These are phyloP conservation scores for Candida broadrunensis DNA, from an alignment of 805 yeast species.

Conservation along the genomic window DNA sequence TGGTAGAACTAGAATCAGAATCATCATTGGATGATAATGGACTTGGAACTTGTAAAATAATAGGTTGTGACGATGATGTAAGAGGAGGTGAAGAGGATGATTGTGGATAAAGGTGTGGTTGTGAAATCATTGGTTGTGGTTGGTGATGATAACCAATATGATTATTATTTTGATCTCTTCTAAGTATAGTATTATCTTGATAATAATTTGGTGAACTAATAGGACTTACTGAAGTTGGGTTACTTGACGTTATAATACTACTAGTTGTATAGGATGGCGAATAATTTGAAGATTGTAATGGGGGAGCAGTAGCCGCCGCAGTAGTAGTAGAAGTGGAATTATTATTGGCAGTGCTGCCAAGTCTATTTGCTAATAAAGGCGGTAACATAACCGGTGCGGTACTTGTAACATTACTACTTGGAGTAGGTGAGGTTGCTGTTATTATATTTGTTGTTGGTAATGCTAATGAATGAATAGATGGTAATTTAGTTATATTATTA, in stretches of 20 bases:
- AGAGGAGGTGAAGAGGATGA: neutral
- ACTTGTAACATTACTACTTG: neutral
- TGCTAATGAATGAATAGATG: conserved; percentile 32
- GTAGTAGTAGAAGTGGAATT: no score
- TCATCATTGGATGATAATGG: neutral
- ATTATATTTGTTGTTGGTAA: conserved; percentile 20
- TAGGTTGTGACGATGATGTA: no score
- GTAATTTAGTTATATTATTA: conserved; percentile 14
- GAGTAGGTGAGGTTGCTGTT: neutral
- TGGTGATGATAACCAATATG: no score
- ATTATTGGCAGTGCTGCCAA: no score
- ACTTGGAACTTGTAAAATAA: conserved; percentile 1
- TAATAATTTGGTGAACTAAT: neutral
- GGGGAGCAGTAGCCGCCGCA: no score
- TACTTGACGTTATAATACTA: neutral
- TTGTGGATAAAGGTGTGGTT: neutral
- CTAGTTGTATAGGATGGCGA: neutral
- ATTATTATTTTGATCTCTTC: neutral
- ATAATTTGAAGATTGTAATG: neutral
- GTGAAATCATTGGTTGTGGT: no score
- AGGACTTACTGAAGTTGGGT: neutral
- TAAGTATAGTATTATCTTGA: neutral
- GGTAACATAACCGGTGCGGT: neutral
- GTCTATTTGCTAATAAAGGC: neutral
- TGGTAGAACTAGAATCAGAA: neutral